phyloP scores from a whole-genome alignment of 2,329 filamentous ascomycete species.

The Fusarium floridanum region DNA sequence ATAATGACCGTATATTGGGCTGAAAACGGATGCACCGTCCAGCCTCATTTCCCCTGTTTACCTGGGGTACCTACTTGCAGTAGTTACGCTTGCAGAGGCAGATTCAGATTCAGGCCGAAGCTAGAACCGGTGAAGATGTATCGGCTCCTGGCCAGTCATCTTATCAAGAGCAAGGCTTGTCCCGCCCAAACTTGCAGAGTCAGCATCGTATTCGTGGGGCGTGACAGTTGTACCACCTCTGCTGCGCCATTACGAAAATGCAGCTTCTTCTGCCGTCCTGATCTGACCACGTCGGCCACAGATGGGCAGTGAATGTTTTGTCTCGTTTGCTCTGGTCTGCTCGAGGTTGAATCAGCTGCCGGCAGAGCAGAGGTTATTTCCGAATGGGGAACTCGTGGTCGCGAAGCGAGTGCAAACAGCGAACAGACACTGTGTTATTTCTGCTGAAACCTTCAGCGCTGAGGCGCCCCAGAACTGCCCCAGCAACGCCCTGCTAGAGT shows the following conservation, averaged over 20 bases:
- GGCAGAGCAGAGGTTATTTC: constrained; percentile 4
- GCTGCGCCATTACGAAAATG: constrained; percentile 29
- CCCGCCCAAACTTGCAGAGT: constrained; percentile 26
- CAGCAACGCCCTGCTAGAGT: constrained; percentile 24
- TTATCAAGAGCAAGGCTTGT: constrained; percentile 12
- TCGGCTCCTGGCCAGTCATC: constrained; percentile 20
- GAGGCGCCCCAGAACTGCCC: constrained; percentile 20
- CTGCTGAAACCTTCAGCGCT: constrained; percentile 4
- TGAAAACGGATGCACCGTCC: neutral
- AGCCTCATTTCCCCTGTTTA: constrained; percentile 10
- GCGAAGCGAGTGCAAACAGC: neutral
- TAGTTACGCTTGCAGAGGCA: neutral
- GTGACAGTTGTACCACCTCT: constrained; percentile 31
- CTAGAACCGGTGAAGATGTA: constrained; percentile 24
- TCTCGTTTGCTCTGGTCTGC: neutral
- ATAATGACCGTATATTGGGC: neutral
- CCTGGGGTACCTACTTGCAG: neutral
- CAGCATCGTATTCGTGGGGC: constrained; percentile 40
- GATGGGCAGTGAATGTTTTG: constrained; percentile 16
- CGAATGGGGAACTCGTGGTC: constrained; percentile 3
- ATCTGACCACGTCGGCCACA: constrained; percentile 19
- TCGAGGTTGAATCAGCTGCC: constrained; percentile 4
- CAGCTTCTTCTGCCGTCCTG: constrained; percentile 3
- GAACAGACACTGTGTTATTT: constrained; percentile 25
- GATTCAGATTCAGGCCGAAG: neutral